Conservation (phyloP, 768 basidiomycete species). For the Pseudohyphozyma bogoriensis region DNA sequence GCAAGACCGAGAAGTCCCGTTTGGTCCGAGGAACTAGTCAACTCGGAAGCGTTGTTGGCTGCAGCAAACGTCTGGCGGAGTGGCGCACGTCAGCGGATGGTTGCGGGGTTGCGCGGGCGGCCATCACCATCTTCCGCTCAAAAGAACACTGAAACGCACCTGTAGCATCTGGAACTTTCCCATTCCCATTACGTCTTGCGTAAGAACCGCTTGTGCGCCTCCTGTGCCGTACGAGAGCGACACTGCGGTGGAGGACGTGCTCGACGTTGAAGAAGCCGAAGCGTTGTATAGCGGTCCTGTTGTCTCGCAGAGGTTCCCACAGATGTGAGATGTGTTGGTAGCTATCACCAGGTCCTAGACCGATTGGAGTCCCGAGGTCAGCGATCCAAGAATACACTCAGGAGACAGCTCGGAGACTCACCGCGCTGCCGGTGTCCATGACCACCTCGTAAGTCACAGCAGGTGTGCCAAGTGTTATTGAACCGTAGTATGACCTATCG, state of each 20-base stretch:
- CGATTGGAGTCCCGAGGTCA: too few species aligned
- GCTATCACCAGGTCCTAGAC: too few species aligned
- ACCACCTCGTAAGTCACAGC: too few species aligned
- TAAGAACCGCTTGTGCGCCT: constrained; percentile 53
- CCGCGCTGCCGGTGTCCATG: too few species aligned
- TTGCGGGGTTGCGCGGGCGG: too few species aligned
- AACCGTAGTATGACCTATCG: too few species aligned
- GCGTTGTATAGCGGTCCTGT: constrained; percentile 47
- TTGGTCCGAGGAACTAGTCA: background rate
- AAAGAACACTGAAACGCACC: background rate
- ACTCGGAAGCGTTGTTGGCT: background rate
- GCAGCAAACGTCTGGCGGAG: background rate
- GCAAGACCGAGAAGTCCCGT: background rate
- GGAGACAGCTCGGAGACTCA: too few species aligned
- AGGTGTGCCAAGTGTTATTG: too few species aligned
- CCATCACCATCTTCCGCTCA: too few species aligned
- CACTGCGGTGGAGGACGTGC: constrained; percentile 48
- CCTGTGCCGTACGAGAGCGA: constrained; percentile 72
- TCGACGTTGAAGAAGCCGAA: constrained; percentile 53
- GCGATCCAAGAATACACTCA: too few species aligned
- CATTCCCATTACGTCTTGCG: background rate
- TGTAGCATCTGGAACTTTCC: background rate
- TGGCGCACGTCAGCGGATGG: too few species aligned
- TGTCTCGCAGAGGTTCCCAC: constrained; percentile 48
- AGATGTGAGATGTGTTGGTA: too few species aligned